Conservation (phyloP, 495 filamentous ascomycete genomes). For the Neurospora sp. region DNA sequence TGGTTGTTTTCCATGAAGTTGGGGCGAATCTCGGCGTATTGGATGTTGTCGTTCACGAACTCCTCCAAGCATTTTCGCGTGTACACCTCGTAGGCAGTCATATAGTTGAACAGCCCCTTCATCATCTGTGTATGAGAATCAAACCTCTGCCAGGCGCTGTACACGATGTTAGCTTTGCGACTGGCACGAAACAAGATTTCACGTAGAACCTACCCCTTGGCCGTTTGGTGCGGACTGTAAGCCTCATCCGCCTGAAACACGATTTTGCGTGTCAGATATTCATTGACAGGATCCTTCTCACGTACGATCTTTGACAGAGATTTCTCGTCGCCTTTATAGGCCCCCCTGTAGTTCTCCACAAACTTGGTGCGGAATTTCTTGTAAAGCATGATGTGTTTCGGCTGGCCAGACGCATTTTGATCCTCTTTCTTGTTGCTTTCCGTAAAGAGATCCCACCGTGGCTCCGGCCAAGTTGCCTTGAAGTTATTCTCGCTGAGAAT, state of each 20-base stretch:
- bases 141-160: conserved; percentile 46
- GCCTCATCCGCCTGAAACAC: conserved; percentile 40
- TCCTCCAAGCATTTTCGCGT: conserved; percentile 36
- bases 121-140: conserved; percentile 48
- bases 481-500: conserved; percentile 25
- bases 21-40: conserved; percentile 48
- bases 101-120: conserved; percentile 51
- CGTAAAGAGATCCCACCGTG: conserved; percentile 8
- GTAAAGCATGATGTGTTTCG: conserved; percentile 24
- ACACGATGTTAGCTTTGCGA: not conserved
- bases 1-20: conserved; percentile 48
- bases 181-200: not conserved
- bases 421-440: conserved; percentile 1
- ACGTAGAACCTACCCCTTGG: conserved; percentile 21
- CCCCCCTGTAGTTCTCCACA: too few relatives aligned
- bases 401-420: conserved; percentile 16
- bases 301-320: too few relatives aligned
- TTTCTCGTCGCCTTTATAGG: too few relatives aligned
- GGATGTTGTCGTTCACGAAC: conserved; percentile 44
- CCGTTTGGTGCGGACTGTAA: conserved; percentile 27
- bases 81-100: conserved; percentile 39
- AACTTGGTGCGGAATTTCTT: conserved; percentile 15
- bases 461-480: conserved; percentile 1
- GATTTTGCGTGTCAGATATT: conserved; percentile 40
- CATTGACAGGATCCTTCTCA: conserved; percentile 9